phyloP scores from a whole-genome alignment of 2,329 filamentous ascomycete genomes.

The Ophiostoma populinum region DNA sequence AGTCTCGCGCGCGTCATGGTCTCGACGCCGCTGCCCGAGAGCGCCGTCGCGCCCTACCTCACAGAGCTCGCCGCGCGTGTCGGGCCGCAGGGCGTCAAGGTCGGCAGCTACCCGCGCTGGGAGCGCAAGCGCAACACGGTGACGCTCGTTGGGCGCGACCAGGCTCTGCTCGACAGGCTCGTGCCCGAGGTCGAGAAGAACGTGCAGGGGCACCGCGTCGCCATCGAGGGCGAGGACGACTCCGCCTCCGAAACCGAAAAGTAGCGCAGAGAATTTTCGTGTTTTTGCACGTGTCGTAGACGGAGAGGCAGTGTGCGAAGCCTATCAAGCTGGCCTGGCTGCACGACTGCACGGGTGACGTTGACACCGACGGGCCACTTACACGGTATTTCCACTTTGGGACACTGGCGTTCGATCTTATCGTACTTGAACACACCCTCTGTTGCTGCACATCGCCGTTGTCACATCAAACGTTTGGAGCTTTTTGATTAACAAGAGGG shows the following conservation, averaged over 20 bases:
- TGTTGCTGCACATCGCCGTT: too few species aligned
- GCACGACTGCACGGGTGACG: too few species aligned
- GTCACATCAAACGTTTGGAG: too few species aligned
- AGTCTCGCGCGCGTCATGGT: slow-evolving; percentile 65
- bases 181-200: slow-evolving; percentile 61
- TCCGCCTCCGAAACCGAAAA: slow-evolving; percentile 23
- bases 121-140: slow-evolving; percentile 77
- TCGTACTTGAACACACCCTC: too few species aligned
- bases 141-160: slow-evolving; percentile 64
- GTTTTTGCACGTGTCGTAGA: too few species aligned
- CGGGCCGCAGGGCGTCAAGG: slow-evolving; percentile 65
- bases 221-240: slow-evolving; percentile 56
- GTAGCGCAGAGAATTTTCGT: too few species aligned
- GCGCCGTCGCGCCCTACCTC: slow-evolving; percentile 65
- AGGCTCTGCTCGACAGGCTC: slow-evolving; percentile 59
- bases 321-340: too few species aligned
- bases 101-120: slow-evolving; percentile 91
- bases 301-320: too few species aligned
- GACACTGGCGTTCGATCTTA: too few species aligned
- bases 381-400: too few species aligned
- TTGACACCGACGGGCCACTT: too few species aligned
- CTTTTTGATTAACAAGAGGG: too few species aligned
- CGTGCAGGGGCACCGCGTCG: slow-evolving; percentile 54
- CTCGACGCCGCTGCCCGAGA: slow-evolving; percentile 77
- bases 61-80: slow-evolving; percentile 62